Evolutionary conservation across 805 yeast genomes (phyloP).

Genomic region (Saturnispora halmiae): DNA sequence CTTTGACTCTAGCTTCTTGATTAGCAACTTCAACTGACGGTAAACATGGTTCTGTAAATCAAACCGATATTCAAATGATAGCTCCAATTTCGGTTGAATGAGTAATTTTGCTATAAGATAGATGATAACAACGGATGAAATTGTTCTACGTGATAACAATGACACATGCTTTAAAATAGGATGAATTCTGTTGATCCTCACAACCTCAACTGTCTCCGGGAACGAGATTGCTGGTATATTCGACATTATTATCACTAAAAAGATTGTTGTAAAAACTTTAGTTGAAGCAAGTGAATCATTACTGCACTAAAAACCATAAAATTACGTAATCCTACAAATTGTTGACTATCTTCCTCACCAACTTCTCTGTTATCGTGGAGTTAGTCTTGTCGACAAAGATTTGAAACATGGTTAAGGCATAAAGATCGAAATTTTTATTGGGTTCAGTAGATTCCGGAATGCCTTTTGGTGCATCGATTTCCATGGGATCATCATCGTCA

Average conservation of each 20-base stretch:
- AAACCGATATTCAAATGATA: slow-evolving; percentile 33
- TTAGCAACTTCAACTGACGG: slow-evolving; percentile 23
- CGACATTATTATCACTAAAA: slow-evolving; percentile 6
- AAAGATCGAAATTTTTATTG: slow-evolving; percentile 12
- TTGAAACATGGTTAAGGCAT: slow-evolving; percentile 18
- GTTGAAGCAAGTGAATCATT: neutral
- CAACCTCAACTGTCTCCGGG: slow-evolving; percentile 24
- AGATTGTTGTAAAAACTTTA: neutral
- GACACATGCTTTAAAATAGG: slow-evolving; percentile 25
- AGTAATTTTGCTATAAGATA: slow-evolving; percentile 28
- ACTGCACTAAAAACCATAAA: neutral
- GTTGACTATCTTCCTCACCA: slow-evolving; percentile 9
- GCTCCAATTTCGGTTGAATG: slow-evolving; percentile 34
- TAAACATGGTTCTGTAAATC: slow-evolving; percentile 27
- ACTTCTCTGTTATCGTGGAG: slow-evolving; percentile 1
- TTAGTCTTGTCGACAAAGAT: slow-evolving; percentile 11
- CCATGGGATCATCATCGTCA: slow-evolving; percentile 11
- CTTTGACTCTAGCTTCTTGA: slow-evolving; percentile 20
- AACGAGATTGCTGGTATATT: slow-evolving; percentile 25
- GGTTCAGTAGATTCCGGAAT: neutral
- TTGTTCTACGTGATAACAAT: slow-evolving; percentile 30
- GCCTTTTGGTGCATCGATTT: slow-evolving; percentile 3
- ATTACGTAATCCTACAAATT: neutral
- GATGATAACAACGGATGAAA: slow-evolving; percentile 25
- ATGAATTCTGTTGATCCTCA: slow-evolving; percentile 9